Evolutionary conservation across 768 basidiomycete species (phyloP), one percentile per base, ranked within the genome.

Genomic region (Gautieria morchelliformis): DNA sequence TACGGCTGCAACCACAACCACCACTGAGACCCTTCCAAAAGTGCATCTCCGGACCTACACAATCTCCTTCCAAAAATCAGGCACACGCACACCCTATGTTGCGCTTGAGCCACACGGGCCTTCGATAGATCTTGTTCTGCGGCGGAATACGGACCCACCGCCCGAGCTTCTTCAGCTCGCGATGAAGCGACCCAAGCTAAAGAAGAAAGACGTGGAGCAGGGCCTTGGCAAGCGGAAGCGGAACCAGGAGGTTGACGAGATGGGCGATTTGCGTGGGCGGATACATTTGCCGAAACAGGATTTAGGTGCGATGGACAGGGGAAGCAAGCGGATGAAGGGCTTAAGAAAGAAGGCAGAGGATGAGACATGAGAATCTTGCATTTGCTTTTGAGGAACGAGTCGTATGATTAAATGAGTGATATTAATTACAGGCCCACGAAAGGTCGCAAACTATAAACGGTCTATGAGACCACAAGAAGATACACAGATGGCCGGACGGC

Each of bases 241-340:
- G 82, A 99, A 99, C 67, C 67, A 92, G 71, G 92, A 93, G 74
- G 89, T 93, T 64, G 95, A 99, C 75, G 92, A 90, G 70, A 96
- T 98, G 95, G 96, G 96, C 57, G 91, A 99, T 68, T 70, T 93
- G 71, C 80, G 95, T 64, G 96, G 94, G 45, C 78, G 83, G 58
- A 81, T 99, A 30, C 94, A 98, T 70, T 71, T 98, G 56, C 89
- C 74, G 58, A 90, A 83, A 69, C 95, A 99, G 74, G 91, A 98
- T 71, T 68, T 99, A 64, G 71, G 70, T 62, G 88, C 80, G 73
- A 65, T 98, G 71, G 93, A 96, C 77, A 12, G 56, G 5, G 45
- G 46, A 17, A 85, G 85, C 58, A 79, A 93, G 67, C 96, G 96
- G 78, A 95, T 98, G 91, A 98, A 96, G 74, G 95, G 91, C 10